phyloP scores from a whole-genome alignment of 148 eudicot genomes.

The Chenopodium suecicum region DNA sequence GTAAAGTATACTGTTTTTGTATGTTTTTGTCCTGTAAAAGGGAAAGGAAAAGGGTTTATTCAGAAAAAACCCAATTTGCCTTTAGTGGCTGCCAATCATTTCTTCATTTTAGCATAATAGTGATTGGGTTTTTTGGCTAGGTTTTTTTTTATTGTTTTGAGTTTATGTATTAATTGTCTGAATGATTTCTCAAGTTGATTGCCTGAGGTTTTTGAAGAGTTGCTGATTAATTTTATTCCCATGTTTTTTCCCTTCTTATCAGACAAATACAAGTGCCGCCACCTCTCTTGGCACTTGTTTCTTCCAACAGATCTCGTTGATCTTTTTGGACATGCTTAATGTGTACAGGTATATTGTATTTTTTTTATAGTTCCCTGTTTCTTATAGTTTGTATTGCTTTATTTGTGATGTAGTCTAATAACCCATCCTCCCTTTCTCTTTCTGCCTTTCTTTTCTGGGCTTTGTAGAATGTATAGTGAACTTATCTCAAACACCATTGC shows the following conservation, averaged over 20 bases:
- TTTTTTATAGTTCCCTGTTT: not conserved
- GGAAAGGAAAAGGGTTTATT: too few species aligned
- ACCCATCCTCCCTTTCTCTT: not conserved
- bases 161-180: too few species aligned
- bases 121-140: too few species aligned
- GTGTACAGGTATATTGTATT: slow-evolving; percentile 70
- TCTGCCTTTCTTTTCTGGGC: slow-evolving; percentile 12
- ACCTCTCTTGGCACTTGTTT: slow-evolving; percentile 86
- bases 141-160: too few species aligned
- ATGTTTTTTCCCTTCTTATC: slow-evolving; percentile 27
- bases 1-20: too few species aligned
- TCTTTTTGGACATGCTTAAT: slow-evolving; percentile 98
- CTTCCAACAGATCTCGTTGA: slow-evolving; percentile 74
- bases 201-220: not conserved
- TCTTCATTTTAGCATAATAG: too few species aligned
- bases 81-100: too few species aligned
- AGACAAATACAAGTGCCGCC: slow-evolving; percentile 96
- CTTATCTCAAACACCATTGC: slow-evolving; percentile 87
- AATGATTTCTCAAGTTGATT: too few species aligned
- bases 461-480: slow-evolving; percentile 95
- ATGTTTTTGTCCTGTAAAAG: too few species aligned
- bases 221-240: not conserved
- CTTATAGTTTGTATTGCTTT: not conserved
- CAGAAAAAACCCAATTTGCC: too few species aligned
- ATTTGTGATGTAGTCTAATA: slow-evolving; percentile 4